Base-by-base conservation (phyloP, 2,329 filamentous ascomycete genomes). In the Dactylellina drechsleri region DNA sequence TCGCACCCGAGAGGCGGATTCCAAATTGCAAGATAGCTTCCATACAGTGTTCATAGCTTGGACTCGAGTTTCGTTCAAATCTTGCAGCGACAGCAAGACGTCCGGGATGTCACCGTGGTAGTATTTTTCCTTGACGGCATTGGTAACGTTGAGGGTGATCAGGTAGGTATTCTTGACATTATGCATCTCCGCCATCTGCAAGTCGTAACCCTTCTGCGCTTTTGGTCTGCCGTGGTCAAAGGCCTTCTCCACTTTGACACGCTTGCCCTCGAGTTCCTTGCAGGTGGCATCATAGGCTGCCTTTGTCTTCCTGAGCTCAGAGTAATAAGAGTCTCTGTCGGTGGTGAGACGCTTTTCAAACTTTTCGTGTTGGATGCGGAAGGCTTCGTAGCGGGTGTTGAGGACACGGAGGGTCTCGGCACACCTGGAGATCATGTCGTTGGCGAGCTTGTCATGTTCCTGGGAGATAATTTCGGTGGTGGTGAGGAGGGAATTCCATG, bases 131-230 rank as follows among this genome's bases (percentile, higher is more conserved):
- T 98, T 99, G 80, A 97, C 90, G 84, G 95, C 96, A 83, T 99
- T 99, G 40, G 93, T 96, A 71, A 98, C 92, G 81, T 96, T 96
- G 84, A 99, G 97, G 76, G 89, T 87, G 80, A 99, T 97, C 76
- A 99, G 84, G 81, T 99, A 99, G n/a, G 91, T 93, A 82, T 99
- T 99, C 85, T 99, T 99, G 82, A 91, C 87, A 81, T 99, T 99
- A 83, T 95, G 92, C 95, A 98, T 98, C 79, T 99, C 95, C 74
- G 90, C 84, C 74, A 96, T 86, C 82, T 98, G 94, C 81, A 97
- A 92, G 80, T 96, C 92, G 82, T 96, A 99, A 43, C 92, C 89
- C 81, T 88, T 90, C 81, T 97, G 92, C 6, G 94, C 93, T 84
- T 97, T 99, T 77, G 88, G 57, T 54, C 59, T 45, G 13, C 64